A percentile compares a stretch with the other conserved stretches of the same genome.
Conservation (phyloP, 176 grass and related monocot species). For the Oropetium thomaeum region DNA sequence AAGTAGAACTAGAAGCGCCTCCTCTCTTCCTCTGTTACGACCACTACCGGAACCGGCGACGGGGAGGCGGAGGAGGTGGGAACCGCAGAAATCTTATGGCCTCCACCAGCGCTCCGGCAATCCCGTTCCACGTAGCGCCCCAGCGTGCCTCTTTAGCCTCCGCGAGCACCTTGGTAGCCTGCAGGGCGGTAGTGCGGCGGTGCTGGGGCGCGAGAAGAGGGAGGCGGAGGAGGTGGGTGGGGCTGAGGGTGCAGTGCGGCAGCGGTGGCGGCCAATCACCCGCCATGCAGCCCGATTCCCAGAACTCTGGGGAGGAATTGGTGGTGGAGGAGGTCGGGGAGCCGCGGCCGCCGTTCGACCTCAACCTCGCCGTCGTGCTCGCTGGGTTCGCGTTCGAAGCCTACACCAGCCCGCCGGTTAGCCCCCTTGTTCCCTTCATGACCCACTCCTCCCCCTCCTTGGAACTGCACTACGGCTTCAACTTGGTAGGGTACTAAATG, state of each 20-base stretch:
- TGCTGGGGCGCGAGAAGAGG: constrained; percentile 30
- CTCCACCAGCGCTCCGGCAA: constrained; percentile 15
- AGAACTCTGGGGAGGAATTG: background rate
- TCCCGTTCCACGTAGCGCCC: constrained; percentile 20
- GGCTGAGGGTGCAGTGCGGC: constrained; percentile 29
- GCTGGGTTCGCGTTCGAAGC: constrained; percentile 92
- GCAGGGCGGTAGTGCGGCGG: constrained; percentile 11
- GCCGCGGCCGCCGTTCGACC: constrained; percentile 62
- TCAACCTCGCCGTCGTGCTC: constrained; percentile 81
- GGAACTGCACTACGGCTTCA: background rate
- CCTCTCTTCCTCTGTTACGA: background rate
- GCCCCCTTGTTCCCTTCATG: background rate
- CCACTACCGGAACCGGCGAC: background rate
- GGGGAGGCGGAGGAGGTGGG: background rate
- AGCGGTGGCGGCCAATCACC: background rate
- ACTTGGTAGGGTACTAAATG: background rate
- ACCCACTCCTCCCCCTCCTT: background rate
- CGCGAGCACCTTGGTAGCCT: background rate
- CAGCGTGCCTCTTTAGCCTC: background rate
- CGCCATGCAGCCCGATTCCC: constrained; percentile 23
- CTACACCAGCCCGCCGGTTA: constrained; percentile 80
- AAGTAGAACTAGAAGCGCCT: constrained; percentile 12
- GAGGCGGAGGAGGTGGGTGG: constrained; percentile 32
- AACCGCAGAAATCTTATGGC: constrained; percentile 13
- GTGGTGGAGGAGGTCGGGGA: constrained; percentile 24